These are phyloP conservation scores for Ascosphaera apis DNA, from an alignment of 2,329 filamentous ascomycete genomes.

Conservation along the genomic window DNA sequence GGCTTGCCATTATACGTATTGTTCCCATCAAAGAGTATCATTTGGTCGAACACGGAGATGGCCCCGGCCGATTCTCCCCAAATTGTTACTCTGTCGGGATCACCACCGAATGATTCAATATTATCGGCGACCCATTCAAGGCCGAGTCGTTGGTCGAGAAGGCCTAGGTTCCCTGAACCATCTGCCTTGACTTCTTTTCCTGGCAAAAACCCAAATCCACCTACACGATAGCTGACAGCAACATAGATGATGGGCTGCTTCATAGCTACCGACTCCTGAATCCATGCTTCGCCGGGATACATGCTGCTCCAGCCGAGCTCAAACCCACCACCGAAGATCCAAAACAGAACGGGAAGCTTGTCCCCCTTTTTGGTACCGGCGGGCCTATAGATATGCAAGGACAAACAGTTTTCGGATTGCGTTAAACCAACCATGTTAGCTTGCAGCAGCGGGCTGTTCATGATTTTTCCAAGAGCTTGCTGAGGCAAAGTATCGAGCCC, in stretches of 20 bases:
- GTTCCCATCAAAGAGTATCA: slow-evolving; percentile 49
- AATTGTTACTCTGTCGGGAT: slow-evolving; percentile 55
- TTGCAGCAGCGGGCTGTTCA: slow-evolving; percentile 36
- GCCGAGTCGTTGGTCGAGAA: slow-evolving; percentile 48
- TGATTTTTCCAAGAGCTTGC: slow-evolving; percentile 26
- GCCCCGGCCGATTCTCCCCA: slow-evolving; percentile 52
- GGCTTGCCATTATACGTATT: slow-evolving; percentile 50
- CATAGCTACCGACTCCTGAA: slow-evolving; percentile 18
- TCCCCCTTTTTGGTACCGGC: slow-evolving; percentile 26
- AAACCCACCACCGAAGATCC: slow-evolving; percentile 43
- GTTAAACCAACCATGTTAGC: slow-evolving; percentile 14
- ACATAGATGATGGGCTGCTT: slow-evolving; percentile 51
- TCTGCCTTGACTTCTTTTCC: slow-evolving; percentile 45
- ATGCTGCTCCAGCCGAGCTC: slow-evolving; percentile 23
- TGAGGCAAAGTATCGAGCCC: slow-evolving; percentile 16
- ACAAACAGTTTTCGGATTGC: slow-evolving; percentile 41
- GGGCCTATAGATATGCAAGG: slow-evolving; percentile 36
- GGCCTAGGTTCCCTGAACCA: slow-evolving; percentile 45
- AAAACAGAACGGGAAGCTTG: slow-evolving; percentile 44
- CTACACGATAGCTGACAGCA: slow-evolving; percentile 54
- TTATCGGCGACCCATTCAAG: slow-evolving; percentile 60
- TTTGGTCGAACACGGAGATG: slow-evolving; percentile 56
- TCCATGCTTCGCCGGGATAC: slow-evolving; percentile 15
- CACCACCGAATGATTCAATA: slow-evolving; percentile 54
- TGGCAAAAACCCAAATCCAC: slow-evolving; percentile 50